These are phyloP conservation scores for Omphalotus guepiniiformis DNA, from an alignment of 768 basidiomycete genomes.

Conservation along the genomic window DNA sequence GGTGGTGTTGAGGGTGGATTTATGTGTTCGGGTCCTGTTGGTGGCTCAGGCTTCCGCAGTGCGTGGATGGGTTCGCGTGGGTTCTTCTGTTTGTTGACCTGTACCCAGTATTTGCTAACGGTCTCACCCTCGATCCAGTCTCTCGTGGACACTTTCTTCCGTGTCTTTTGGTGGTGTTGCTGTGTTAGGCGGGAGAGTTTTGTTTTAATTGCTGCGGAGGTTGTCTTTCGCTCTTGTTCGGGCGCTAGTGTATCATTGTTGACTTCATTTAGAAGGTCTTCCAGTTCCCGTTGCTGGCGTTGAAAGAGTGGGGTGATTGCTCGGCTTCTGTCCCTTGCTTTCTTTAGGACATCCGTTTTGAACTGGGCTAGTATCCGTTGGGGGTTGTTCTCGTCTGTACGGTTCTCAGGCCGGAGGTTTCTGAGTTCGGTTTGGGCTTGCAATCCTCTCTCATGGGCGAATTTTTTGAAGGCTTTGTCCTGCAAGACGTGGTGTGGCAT, in stretches of 20 bases:
- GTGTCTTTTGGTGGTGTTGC: not conserved
- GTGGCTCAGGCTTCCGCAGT: not conserved
- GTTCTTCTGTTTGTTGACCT: not conserved
- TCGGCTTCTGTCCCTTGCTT: constrained; percentile 11
- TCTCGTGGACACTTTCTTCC: constrained; percentile 5
- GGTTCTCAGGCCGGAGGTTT: not conserved
- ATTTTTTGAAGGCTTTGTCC: constrained; percentile 15
- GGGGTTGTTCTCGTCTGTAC: constrained; percentile 1
- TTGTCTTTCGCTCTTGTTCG: not conserved
- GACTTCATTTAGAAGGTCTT: not conserved
- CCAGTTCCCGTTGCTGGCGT: constrained; percentile 1
- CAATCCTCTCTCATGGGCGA: not conserved
- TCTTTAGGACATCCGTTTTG: constrained; percentile 4
- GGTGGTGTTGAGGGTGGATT: not conserved
- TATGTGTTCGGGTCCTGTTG: not conserved
- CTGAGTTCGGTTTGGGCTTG: constrained; percentile 1
- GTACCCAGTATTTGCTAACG: constrained; percentile 18
- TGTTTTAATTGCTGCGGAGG: constrained; percentile 1
- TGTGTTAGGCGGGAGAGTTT: constrained; percentile 4
- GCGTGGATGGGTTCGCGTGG: constrained; percentile 17
- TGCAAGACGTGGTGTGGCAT: constrained; percentile 19
- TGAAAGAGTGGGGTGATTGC: constrained; percentile 5
- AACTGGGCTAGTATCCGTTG: constrained; percentile 7
- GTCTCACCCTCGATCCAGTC: constrained; percentile 14
- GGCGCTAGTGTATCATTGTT: not conserved